Evolutionary conservation across 2,329 filamentous ascomycete species (phyloP).

Genomic region (Diaporthe sp.): DNA sequence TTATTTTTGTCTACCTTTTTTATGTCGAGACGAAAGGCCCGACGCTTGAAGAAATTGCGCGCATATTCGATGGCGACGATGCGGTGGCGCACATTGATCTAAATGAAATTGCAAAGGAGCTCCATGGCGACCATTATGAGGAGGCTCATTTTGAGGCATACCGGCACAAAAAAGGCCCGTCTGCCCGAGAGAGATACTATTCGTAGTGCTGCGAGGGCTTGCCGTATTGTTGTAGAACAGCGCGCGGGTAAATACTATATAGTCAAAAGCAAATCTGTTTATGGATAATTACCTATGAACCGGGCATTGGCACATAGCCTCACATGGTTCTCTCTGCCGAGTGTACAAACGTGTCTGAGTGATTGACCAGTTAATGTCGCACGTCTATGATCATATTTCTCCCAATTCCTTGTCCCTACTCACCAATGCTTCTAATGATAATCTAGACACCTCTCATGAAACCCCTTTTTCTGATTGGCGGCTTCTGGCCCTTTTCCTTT

Average conservation of each 20-base stretch:
- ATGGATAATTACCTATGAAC: neutral
- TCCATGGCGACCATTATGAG: conserved; percentile 50
- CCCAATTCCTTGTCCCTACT: neutral
- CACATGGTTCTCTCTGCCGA: neutral
- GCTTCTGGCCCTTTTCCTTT: conserved; percentile 43
- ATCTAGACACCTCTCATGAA: conserved; percentile 44
- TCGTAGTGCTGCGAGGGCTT: neutral
- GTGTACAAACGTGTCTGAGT: neutral
- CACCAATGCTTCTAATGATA: too few species aligned
- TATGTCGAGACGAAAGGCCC: conserved; percentile 78
- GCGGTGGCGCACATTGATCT: conserved; percentile 66
- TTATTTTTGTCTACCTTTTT: conserved; percentile 73
- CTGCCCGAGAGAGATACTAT: conserved; percentile 33
- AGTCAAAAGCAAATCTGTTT: neutral
- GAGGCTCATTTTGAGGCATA: conserved; percentile 36
- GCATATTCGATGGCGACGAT: conserved; percentile 75
- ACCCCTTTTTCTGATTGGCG: conserved; percentile 44
- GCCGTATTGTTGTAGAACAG: neutral
- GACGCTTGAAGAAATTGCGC: conserved; percentile 76
- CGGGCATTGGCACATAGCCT: neutral
- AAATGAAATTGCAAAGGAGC: conserved; percentile 66
- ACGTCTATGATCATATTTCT: too few species aligned
- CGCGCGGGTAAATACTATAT: neutral
- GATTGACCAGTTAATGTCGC: neutral
- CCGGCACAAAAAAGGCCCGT: conserved; percentile 27